Base-by-base conservation (phyloP, 2,329 filamentous ascomycete species). In the Nectriaceae sp. region DNA sequence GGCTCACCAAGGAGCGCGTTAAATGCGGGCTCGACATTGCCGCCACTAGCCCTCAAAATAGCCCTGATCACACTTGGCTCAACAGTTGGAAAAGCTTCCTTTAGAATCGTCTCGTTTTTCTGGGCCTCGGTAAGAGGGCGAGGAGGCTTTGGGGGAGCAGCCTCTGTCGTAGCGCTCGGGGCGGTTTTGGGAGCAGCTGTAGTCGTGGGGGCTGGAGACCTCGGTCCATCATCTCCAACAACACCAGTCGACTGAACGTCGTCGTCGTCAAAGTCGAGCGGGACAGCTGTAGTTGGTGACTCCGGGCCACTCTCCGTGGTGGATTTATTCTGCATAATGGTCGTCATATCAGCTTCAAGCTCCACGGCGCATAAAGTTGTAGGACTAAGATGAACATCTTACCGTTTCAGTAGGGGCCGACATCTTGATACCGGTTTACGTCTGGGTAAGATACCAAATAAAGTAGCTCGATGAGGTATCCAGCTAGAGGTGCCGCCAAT, bases 11-110 rank as follows among this genome's bases (percentile, higher is more conserved):
- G 79, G 37, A 99, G 79, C 29, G 94, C 94, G 72, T 97, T 94
- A 74, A 99, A 99, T 13, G 94, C 93, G 24, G 90, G 89, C 70
- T 99, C 94, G 40, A 97, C 85, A 63, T 87, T 84, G 50, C 92
- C 93, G 49, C 85, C 80, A 68, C 94, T 97, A 13, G 94, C 94
- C 20, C 82, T 79, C 55, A 99, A 74, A 1, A 99, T 88, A 22
- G 94, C 94, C 70, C 87, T 96, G 69, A 99, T 82, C 40, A 99
- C 88, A 38, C 83, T 70, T 6, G 74, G 67, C 45, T 99, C 94
- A 52, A 97, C 89, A 46, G 76, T 80, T 0, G 94, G 94, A 63
- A 99, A 99, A 0, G 94, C 94, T 70, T 99, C 94, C 68, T 90
- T 93, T 47, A 99, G 77, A 3, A 91, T 97, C 61, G 83, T 82